Percentiles rank a stretch among this genome's conserved stretches.
These are phyloP conservation scores for Dryas drummondii DNA, from an alignment of 306 rosid species.

Conservation along the genomic window DNA sequence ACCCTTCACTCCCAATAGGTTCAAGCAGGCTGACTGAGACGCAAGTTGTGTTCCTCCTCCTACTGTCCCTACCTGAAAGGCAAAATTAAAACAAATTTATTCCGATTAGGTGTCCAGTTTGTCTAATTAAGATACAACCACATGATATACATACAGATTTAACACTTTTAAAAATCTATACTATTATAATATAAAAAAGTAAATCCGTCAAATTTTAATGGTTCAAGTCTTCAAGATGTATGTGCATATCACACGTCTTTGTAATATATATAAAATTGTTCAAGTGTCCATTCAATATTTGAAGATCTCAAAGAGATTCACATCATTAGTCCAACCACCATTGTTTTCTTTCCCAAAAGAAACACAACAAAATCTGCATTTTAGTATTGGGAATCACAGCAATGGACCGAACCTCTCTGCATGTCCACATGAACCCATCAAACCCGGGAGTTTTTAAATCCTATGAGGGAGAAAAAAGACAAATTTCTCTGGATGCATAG, in stretches of 20 bases:
- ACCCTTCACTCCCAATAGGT: conserved; percentile 24
- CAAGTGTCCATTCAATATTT: neutral
- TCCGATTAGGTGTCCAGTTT: neutral
- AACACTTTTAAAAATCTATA: no score
- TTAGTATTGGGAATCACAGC: neutral
- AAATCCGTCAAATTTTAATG: no score
- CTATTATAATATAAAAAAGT: no score
- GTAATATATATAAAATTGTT: no score
- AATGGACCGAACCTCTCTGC: no score
- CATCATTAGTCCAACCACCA: neutral
- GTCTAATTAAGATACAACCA: no score
- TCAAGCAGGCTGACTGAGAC: conserved; percentile 25
- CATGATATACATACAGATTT: no score
- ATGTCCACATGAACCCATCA: neutral
- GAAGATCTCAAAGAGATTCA: neutral
- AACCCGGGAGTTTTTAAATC: neutral
- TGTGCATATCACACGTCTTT: no score
- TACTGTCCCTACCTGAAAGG: conserved; percentile 25
- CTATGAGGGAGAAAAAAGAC: neutral
- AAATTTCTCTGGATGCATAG: neutral
- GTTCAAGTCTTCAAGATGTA: no score
- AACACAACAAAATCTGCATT: neutral
- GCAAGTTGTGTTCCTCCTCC: conserved; percentile 34
- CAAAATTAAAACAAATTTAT: neutral
- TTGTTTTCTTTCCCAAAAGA: neutral